A percentile compares a stretch with the other conserved stretches of the same genome.
phyloP scores from a whole-genome alignment of 1,284 basidiomycete species.

The Marasmius tenuissimus region DNA sequence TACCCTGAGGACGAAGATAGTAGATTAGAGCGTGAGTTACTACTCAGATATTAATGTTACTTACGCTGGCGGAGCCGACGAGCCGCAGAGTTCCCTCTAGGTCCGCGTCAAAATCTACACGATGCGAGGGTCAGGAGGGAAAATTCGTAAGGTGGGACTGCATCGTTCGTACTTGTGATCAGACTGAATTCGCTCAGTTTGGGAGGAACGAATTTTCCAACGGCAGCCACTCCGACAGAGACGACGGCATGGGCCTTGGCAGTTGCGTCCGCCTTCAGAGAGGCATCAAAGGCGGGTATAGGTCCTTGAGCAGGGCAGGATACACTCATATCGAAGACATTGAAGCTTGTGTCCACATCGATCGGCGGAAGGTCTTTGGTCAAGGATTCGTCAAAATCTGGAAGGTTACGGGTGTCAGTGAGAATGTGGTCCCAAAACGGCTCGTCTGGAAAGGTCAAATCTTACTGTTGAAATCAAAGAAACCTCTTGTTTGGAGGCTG shows the following conservation, averaged over 20 bases:
- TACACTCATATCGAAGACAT: slow-evolving; percentile 17
- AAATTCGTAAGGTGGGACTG: background rate
- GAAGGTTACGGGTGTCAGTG: background rate
- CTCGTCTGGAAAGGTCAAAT: slow-evolving; percentile 17
- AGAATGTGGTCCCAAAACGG: background rate
- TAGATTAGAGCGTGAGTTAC: background rate
- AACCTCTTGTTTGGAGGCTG: slow-evolving; percentile 9
- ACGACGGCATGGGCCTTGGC: slow-evolving; percentile 8
- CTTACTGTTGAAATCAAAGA: slow-evolving; percentile 11
- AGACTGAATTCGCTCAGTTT: slow-evolving; percentile 11
- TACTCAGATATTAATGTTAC: background rate
- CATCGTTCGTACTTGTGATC: slow-evolving; percentile 7
- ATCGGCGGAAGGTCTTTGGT: slow-evolving; percentile 13
- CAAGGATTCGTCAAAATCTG: slow-evolving; percentile 5
- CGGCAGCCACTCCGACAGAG: slow-evolving; percentile 13
- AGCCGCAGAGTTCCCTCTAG: slow-evolving; percentile 10
- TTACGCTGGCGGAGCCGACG: slow-evolving; percentile 3
- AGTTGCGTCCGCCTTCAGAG: slow-evolving; percentile 16
- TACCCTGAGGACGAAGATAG: slow-evolving; percentile 1
- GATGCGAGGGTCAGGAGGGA: background rate
- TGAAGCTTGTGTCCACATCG: slow-evolving; percentile 18
- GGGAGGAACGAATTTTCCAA: slow-evolving; percentile 15
- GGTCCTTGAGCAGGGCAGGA: slow-evolving; percentile 18
- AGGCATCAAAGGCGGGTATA: slow-evolving; percentile 17
- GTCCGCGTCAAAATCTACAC: slow-evolving; percentile 9